phyloP scores from a whole-genome alignment of 164 flowering plant species.

The Tetrastigma voinierianum region DNA sequence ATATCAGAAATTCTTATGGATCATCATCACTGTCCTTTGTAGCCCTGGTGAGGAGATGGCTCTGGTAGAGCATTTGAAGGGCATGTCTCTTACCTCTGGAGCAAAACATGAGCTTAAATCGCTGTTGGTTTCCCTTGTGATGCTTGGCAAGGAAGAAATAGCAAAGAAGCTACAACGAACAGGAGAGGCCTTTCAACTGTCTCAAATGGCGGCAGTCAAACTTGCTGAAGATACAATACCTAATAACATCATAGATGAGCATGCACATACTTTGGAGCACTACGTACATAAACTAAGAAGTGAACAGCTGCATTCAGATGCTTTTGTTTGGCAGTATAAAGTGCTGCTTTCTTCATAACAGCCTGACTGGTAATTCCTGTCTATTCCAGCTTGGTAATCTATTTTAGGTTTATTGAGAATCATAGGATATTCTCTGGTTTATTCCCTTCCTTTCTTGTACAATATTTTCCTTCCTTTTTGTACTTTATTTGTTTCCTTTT shows the following conservation, averaged over 20 bases:
- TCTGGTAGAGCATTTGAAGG: constrained; percentile 84
- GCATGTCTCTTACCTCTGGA: constrained; percentile 72
- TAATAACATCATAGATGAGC: constrained; percentile 57
- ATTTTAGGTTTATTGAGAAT: too few relatives aligned
- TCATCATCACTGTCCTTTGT: constrained; percentile 13
- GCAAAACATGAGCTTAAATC: constrained; percentile 74
- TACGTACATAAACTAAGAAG: constrained; percentile 41
- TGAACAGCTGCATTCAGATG: constrained; percentile 44
- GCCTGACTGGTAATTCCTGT: constrained; percentile 9
- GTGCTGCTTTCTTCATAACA: constrained; percentile 45
- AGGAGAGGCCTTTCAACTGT: constrained; percentile 62
- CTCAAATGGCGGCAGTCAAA: constrained; percentile 78
- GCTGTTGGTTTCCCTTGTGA: constrained; percentile 58
- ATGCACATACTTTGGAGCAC: constrained; percentile 48
- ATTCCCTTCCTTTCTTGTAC: too few relatives aligned
- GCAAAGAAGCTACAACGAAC: constrained; percentile 80
- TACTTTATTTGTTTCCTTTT: too few relatives aligned
- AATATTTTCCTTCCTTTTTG: too few relatives aligned
- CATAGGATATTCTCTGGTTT: too few relatives aligned
- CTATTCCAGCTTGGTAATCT: not conserved
- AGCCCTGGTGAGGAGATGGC: constrained; percentile 96
- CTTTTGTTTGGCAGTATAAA: constrained; percentile 65
- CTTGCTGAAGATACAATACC: constrained; percentile 74
- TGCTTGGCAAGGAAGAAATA: constrained; percentile 69
- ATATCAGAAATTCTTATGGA: not conserved